phyloP scores from a whole-genome alignment of 495 filamentous ascomycete genomes.

The Talaromyces ruber region DNA sequence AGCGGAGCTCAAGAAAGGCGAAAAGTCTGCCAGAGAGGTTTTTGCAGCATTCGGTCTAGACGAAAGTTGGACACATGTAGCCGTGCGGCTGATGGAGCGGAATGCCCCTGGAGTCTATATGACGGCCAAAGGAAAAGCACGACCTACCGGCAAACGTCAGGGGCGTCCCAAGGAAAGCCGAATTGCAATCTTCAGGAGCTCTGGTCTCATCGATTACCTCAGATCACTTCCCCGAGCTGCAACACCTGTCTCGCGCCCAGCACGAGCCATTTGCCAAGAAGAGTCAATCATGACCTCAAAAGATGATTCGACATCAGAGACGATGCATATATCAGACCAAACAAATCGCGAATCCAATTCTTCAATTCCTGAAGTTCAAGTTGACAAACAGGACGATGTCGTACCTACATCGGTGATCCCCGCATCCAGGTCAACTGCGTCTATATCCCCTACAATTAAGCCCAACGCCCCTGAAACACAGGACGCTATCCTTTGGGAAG shows the following conservation, averaged over 20 bases:
- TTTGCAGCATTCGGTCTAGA: constrained; percentile 35
- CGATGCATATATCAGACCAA: background rate
- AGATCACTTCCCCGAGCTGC: background rate
- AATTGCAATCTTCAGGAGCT: constrained; percentile 41
- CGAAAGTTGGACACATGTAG: constrained; percentile 37
- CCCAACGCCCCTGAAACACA: background rate
- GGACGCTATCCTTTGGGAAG: background rate
- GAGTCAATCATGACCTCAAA: background rate
- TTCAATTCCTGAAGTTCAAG: background rate
- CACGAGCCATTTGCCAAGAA: background rate
- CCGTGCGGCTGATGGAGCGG: constrained; percentile 27
- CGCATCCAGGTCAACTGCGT: background rate
- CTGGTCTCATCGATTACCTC: constrained; percentile 4
- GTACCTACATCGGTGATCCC: background rate
- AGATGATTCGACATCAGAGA: background rate
- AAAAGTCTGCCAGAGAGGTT: constrained; percentile 26
- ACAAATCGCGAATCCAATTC: background rate
- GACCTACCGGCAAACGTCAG: constrained; percentile 31
- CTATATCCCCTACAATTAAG: background rate
- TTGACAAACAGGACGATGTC: background rate
- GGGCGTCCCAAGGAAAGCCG: constrained; percentile 43
- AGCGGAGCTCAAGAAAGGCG: constrained; percentile 13
- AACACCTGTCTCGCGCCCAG: background rate
- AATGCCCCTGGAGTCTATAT: constrained; percentile 41
- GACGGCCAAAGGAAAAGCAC: constrained; percentile 36